Base-by-base conservation (phyloP, 2,329 filamentous ascomycete genomes). In the Aspergillus intermedius region DNA sequence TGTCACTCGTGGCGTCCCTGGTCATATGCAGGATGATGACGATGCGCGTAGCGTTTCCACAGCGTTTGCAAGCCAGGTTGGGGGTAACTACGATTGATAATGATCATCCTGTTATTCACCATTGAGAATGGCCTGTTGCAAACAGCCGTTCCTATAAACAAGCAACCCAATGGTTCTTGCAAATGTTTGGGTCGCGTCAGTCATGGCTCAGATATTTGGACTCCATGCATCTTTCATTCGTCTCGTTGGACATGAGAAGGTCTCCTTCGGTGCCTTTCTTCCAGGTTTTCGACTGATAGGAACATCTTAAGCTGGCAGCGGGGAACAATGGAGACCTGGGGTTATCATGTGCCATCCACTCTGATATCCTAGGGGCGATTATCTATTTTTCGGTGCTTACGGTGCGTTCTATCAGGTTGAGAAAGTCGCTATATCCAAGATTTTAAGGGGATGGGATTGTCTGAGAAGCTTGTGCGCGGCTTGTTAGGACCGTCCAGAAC, bases 1-100 rank as follows among this genome's bases (percentile, higher is more conserved):
- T 45, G 71, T 75, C 52, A 72, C 73, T 42, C 72, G 73, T 42
- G 68, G 71, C 39, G 58, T 64, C 40, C 63, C 68, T 12, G 69
- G 73, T 21, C 65, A 70, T 48, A 54, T 63, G 34, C 69, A 73
- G 39, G 76, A 86, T 53, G 93, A 98, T 58, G 93, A 98, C 58
- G 93, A 97, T 66, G 89, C 93, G 62, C 89, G 93, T 72, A 97
- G 91, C 70, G 83, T 97, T 62, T 95, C 89, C 64, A 97, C 93
- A 46, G 91, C 91, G 44, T 98, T 97, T 73, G 91, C 91, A 53
- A 96, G 90, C 74, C 93, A 97, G 71, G 83, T 96, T 58, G 90
- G 88, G 48, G 77, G 78, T 39, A 78, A 74, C 58, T 82, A 81
- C 60, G 80, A 82, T 65, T 82, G 78, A 82, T 57, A 52, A 46